Percentiles rank a stretch among this genome's conserved stretches.
phyloP scores from a whole-genome alignment of 495 filamentous ascomycete species.

The Rhypophila decipiens region DNA sequence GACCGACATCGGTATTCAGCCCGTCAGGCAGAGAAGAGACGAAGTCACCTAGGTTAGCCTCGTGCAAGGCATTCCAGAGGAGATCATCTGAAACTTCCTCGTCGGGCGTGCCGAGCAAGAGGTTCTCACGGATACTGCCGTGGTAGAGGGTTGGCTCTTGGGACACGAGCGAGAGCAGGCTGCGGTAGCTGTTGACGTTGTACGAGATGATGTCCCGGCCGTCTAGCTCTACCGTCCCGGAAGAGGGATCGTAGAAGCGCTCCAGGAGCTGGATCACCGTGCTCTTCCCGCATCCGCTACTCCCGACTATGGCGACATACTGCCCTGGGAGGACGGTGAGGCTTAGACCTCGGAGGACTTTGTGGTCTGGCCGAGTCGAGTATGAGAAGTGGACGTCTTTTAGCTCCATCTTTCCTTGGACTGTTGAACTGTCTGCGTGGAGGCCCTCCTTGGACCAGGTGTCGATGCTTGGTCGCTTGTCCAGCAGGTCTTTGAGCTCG shows the following conservation, averaged over 20 bases:
- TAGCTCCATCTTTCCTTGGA: conserved; percentile 52
- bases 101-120: conserved; percentile 45
- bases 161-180: conserved; percentile 53
- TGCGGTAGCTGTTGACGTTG: conserved; percentile 49
- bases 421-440: conserved; percentile 40
- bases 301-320: conserved; percentile 66
- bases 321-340: conserved; percentile 59
- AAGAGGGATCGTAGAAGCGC: conserved; percentile 56
- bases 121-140: conserved; percentile 55
- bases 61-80: conserved; percentile 52
- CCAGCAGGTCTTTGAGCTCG: conserved; percentile 33
- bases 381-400: conserved; percentile 58
- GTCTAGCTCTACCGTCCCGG: conserved; percentile 53
- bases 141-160: conserved; percentile 58
- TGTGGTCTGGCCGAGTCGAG: conserved; percentile 49
- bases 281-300: conserved; percentile 70
- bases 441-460: conserved; percentile 72
- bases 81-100: conserved; percentile 45
- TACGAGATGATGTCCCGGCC: conserved; percentile 44
- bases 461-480: conserved; percentile 28
- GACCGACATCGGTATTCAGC: conserved; percentile 58
- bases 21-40: conserved; percentile 58
- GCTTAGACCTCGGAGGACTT: conserved; percentile 48
- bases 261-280: conserved; percentile 65
- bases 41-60: conserved; percentile 64